These are phyloP conservation scores for Fusarium ambrosium DNA, from an alignment of 2,329 filamentous ascomycete species.

Conservation along the genomic window DNA sequence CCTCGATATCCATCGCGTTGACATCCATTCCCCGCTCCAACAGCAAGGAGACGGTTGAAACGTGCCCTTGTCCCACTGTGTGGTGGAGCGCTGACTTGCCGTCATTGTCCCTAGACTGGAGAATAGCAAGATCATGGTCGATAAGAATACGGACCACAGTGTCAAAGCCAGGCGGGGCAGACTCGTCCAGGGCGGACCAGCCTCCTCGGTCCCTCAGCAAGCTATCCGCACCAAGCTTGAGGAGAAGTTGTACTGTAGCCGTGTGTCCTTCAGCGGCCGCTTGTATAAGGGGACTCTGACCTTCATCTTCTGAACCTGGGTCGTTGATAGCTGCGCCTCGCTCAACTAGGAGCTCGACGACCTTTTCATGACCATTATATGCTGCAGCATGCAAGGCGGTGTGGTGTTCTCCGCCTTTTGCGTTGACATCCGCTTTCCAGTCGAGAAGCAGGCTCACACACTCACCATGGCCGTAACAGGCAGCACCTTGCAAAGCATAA, in stretches of 20 bases:
- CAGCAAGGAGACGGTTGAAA: background rate
- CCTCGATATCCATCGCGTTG: background rate
- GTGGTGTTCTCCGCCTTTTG: background rate
- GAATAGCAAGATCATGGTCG: background rate
- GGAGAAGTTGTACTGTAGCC: background rate
- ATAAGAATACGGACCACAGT: background rate
- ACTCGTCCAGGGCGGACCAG: background rate
- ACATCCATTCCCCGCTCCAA: background rate
- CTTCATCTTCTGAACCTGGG: background rate
- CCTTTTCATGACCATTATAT: background rate
- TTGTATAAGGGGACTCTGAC: background rate
- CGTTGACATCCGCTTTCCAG: background rate
- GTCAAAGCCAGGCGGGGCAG: background rate
- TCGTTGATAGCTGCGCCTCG: background rate
- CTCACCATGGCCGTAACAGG: background rate
- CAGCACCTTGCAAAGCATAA: background rate
- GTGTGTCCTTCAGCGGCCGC: background rate
- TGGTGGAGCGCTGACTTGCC: background rate
- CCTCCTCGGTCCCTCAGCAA: background rate
- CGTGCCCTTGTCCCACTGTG: background rate
- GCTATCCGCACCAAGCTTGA: background rate
- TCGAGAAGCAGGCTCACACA: background rate
- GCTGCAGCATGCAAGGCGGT: background rate
- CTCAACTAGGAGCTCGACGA: background rate
- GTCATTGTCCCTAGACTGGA: background rate